Percentiles rank a stretch among this genome's conserved stretches.
Conservation (phyloP, 192 early-diverging fungal species). For the Coemansia sp. region DNA sequence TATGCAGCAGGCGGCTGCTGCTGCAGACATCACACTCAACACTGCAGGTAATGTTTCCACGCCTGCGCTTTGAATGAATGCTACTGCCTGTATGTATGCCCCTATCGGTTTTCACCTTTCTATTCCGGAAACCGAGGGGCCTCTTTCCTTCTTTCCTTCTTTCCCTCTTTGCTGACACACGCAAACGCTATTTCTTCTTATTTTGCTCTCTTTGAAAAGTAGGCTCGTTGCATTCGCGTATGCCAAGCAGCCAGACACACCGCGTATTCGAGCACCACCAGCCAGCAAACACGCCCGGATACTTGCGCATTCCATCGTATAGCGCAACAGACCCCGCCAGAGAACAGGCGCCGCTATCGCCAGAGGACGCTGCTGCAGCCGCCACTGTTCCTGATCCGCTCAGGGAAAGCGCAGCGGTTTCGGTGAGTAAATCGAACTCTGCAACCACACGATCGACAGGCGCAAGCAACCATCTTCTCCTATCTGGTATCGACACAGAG, state of each 20-base stretch:
- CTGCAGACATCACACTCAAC: neutral
- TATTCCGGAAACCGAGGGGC: no score
- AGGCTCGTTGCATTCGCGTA: neutral
- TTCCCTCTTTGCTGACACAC: neutral
- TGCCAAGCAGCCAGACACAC: neutral
- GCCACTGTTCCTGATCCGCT: neutral
- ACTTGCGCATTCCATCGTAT: constrained; percentile 25
- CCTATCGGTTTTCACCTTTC: no score
- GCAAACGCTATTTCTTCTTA: no score
- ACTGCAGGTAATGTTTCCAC: neutral
- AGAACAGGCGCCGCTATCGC: neutral
- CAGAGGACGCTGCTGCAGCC: neutral
- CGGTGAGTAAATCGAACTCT: neutral
- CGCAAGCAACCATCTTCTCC: constrained; percentile 37
- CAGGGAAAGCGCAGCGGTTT: neutral
- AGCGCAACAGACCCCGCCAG: neutral
- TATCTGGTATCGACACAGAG: constrained; percentile 33
- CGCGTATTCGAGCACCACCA: constrained; percentile 3
- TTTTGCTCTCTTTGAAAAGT: neutral
- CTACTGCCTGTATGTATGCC: neutral
- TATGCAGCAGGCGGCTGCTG: neutral
- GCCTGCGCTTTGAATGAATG: no score
- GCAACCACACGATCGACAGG: neutral
- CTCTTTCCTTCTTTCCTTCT: neutral
- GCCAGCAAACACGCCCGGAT: constrained; percentile 21